These are phyloP conservation scores for Cytospora paraplurivora DNA, from an alignment of 2,329 filamentous ascomycete species.

Conservation along the genomic window DNA sequence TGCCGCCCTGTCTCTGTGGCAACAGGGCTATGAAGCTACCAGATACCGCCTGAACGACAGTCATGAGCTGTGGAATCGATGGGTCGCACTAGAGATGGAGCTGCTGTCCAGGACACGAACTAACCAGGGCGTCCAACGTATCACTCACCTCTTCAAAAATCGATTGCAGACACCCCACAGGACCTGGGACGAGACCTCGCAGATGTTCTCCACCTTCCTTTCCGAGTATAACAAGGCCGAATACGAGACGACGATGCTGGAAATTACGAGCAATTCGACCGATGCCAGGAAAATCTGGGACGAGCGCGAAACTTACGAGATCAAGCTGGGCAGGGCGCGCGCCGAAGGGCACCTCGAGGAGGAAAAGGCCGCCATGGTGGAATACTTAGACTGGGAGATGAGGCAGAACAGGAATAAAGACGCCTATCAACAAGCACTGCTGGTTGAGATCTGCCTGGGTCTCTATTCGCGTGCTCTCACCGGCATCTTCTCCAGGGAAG, in stretches of 20 bases:
- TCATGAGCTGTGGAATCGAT: slow-evolving; percentile 77
- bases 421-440: slow-evolving; percentile 46
- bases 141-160: slow-evolving; percentile 70
- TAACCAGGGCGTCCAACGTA: slow-evolving; percentile 60
- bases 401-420: slow-evolving; percentile 57
- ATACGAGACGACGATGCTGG: slow-evolving; percentile 76
- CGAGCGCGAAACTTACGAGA: slow-evolving; percentile 68
- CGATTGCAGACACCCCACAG: slow-evolving; percentile 73
- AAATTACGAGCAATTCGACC: slow-evolving; percentile 64
- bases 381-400: slow-evolving; percentile 88
- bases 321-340: slow-evolving; percentile 61
- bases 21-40: slow-evolving; percentile 70
- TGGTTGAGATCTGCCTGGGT: slow-evolving; percentile 58
- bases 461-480: slow-evolving; percentile 78
- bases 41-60: slow-evolving; percentile 77
- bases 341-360: slow-evolving; percentile 58
- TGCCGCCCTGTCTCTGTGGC: slow-evolving; percentile 67
- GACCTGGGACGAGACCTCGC: slow-evolving; percentile 74
- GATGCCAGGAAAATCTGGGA: slow-evolving; percentile 65
- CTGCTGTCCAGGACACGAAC: slow-evolving; percentile 61
- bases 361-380: slow-evolving; percentile 54
- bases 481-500: slow-evolving; percentile 70
- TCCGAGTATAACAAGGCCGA: slow-evolving; percentile 68
- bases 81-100: slow-evolving; percentile 71
- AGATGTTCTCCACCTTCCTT: slow-evolving; percentile 73